Percentiles rank a stretch among this genome's conserved stretches.
phyloP scores from a whole-genome alignment of 164 flowering plant genomes.

The Macadamia tetraphylla region DNA sequence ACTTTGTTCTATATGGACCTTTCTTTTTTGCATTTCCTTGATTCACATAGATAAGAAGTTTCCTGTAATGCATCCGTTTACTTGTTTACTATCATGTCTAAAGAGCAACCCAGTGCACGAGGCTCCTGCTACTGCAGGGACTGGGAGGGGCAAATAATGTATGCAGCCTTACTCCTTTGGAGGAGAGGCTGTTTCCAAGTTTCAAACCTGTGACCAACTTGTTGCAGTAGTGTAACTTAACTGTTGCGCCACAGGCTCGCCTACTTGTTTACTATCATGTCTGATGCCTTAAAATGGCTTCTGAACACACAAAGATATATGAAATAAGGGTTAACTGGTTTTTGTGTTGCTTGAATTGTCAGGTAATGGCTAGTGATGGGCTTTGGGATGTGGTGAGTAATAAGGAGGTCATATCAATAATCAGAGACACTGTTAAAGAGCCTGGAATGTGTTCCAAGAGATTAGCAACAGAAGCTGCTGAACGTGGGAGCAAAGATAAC shows the following conservation, averaged over 20 bases:
- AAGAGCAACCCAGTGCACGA: no score
- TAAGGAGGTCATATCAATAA: slow-evolving; percentile 60
- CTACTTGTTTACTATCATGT: neutral
- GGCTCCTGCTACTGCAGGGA: no score
- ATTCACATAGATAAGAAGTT: neutral
- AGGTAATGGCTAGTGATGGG: slow-evolving; percentile 99
- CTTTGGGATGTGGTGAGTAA: slow-evolving; percentile 88
- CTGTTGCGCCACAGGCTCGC: no score
- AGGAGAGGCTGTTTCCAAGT: no score
- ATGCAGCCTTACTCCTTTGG: no score
- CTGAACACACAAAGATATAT: no score
- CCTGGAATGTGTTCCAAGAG: slow-evolving; percentile 94
- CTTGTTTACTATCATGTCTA: neutral
- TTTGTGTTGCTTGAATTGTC: slow-evolving; percentile 14
- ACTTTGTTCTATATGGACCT: neutral
- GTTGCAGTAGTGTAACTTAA: no score
- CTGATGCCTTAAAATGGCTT: no score
- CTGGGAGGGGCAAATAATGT: no score
- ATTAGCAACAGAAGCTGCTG: slow-evolving; percentile 85
- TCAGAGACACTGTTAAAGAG: slow-evolving; percentile 89
- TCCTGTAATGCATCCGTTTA: neutral
- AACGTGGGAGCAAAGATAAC: slow-evolving; percentile 91
- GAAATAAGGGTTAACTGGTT: neutral
- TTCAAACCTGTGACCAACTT: no score
- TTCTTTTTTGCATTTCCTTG: neutral